A percentile compares a stretch with the other conserved stretches of the same genome.
Conservation (phyloP, 2,329 filamentous ascomycete genomes). For the Ceratocystis albifundus region DNA sequence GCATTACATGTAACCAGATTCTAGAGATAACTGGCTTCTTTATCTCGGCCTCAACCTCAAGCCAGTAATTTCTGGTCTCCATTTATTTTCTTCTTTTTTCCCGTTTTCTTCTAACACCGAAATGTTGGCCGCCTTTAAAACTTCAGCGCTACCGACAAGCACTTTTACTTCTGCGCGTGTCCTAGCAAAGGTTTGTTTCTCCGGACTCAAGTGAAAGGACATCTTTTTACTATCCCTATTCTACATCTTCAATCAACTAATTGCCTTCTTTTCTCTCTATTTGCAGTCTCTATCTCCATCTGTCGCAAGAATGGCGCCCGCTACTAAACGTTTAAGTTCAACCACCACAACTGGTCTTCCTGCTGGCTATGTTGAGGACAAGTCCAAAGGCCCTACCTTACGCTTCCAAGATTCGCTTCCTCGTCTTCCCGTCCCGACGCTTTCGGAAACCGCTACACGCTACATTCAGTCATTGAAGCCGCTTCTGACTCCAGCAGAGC, state of each 20-base stretch:
- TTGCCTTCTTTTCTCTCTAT: background rate
- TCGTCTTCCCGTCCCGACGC: conserved; percentile 63
- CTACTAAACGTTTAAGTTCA: conserved; percentile 24
- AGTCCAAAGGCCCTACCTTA: conserved; percentile 67
- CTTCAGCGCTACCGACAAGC: conserved; percentile 13
- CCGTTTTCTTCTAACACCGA: conserved; percentile 8
- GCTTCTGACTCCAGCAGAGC: conserved; percentile 56
- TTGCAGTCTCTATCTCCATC: conserved; percentile 11
- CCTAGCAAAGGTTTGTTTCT: background rate
- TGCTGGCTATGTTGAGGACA: conserved; percentile 66
- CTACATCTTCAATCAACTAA: background rate
- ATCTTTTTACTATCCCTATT: background rate
- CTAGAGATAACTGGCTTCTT: background rate
- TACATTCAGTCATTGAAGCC: conserved; percentile 73
- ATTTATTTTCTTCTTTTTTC: conserved; percentile 17
- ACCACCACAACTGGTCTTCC: conserved; percentile 11
- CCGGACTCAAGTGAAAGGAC: background rate
- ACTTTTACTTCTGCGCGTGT: conserved; percentile 11
- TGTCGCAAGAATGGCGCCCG: conserved; percentile 20
- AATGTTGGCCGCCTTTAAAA: conserved; percentile 20
- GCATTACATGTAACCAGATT: background rate
- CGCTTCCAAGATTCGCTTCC: conserved; percentile 80
- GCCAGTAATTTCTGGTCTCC: conserved; percentile 1
- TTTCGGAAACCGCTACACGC: conserved; percentile 68
- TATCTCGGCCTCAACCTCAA: background rate